Conservation (phyloP, 2,329 filamentous ascomycete genomes). For the Phaeosphaeriaceae sp. region DNA sequence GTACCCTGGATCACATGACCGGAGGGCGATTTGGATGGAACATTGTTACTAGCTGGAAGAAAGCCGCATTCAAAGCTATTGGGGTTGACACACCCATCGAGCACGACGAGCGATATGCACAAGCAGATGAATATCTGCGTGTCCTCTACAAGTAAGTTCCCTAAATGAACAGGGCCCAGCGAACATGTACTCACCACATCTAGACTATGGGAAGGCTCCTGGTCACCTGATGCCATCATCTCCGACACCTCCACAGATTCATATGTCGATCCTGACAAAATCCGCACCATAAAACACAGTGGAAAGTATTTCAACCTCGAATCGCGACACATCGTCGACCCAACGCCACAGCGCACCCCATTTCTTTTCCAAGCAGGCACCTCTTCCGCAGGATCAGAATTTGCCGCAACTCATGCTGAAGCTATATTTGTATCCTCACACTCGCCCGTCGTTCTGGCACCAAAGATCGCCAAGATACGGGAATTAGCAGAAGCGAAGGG, state of each 20-base stretch:
- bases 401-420: slow-evolving; percentile 66
- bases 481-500: slow-evolving; percentile 59
- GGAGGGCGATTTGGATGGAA: slow-evolving; percentile 70
- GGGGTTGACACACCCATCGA: slow-evolving; percentile 64
- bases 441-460: slow-evolving; percentile 56
- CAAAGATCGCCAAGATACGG: slow-evolving; percentile 62
- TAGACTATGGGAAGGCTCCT: slow-evolving; percentile 62
- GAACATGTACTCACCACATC: neutral
- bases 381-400: slow-evolving; percentile 63
- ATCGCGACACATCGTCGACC: slow-evolving; percentile 54
- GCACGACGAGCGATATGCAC: slow-evolving; percentile 69
- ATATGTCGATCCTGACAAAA: slow-evolving; percentile 65
- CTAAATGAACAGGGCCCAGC: neutral
- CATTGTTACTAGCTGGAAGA: slow-evolving; percentile 70
- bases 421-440: slow-evolving; percentile 66
- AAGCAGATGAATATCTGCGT: slow-evolving; percentile 71
- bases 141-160: slow-evolving; percentile 65
- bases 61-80: slow-evolving; percentile 68
- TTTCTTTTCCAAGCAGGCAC: slow-evolving; percentile 63
- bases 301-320: slow-evolving; percentile 62
- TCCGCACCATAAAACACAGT: slow-evolving; percentile 66
- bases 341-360: slow-evolving; percentile 50
- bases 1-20: slow-evolving; percentile 68
- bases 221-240: slow-evolving; percentile 63
- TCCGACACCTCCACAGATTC: slow-evolving; percentile 62